Evolutionary conservation across 2,329 filamentous ascomycete species (phyloP), one percentile per base, ranked within the genome.

Genomic region (Triangularia verruculosa): DNA sequence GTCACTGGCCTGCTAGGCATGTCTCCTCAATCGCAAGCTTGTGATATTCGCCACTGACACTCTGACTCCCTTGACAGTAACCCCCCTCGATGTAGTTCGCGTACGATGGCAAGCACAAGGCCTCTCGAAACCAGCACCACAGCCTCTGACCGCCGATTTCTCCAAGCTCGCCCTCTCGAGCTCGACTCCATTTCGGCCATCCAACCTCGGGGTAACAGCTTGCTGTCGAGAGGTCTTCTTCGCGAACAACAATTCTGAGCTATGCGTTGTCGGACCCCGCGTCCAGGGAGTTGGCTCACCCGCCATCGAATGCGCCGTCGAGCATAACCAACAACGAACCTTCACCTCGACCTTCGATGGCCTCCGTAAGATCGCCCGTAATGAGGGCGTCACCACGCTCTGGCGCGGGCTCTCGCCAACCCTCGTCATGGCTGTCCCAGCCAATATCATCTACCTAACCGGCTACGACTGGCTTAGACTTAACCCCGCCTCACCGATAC

Each of bases 191-290:
- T 84, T 95, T 57, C 92, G 92, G 61, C 87, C 85, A 2, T 76
- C 90, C 28, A 92, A 94, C 72, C 85, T 98, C 57, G 95, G 95
- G 65, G 92, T 98, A 61, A 97, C 93, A 15, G 88, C 93, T 43
- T 99, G 95, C 78, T 99, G 95, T 74, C 89, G 95, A 66, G 94
- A 99, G 76, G 94, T 99, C 34, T 99, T 98, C 77, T 99, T 96
- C 83, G 88, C 94, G 67, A 93, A 92, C 69, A 93, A 96, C 73
- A 91, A 89, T 75, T 85, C 89, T 24, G 89, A 92, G 64, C 87
- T 90, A 68, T 97, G 93, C 74, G 81, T 97, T 66, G 90, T 90
- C n/a, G 86, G 85, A 3, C 83, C 85, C 11, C 83, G 83, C 27
- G 79, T 83, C 43, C 78, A 78, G 65, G 73, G 76, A n/a, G 71